A percentile compares a stretch with the other conserved stretches of the same genome.
These are phyloP conservation scores for Durusdinium trenchii DNA, from an alignment of 73 alveolate species.

Conservation along the genomic window DNA sequence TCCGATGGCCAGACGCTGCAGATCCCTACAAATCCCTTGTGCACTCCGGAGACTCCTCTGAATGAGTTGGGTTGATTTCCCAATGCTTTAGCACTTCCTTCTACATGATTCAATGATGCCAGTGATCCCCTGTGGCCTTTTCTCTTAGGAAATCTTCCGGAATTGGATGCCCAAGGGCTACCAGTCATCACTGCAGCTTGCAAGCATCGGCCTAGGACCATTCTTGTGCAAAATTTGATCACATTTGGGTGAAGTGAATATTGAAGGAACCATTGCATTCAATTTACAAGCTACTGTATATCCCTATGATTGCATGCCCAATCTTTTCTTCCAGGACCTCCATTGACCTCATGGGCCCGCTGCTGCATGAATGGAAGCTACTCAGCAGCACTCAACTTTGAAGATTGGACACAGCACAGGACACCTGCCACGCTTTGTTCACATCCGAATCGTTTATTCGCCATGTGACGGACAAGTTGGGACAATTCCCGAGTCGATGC, in stretches of 20 bases:
- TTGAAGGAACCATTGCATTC: not conserved
- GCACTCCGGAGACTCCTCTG: slow-evolving; percentile 19
- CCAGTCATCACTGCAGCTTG: slow-evolving; percentile 29
- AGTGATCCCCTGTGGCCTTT: too few relatives aligned
- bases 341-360: slow-evolving; percentile 62
- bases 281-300: not conserved
- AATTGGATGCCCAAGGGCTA: slow-evolving; percentile 8
- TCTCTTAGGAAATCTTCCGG: not conserved
- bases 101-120: too few relatives aligned
- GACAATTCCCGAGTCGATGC: too few relatives aligned
- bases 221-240: not conserved
- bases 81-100: too few relatives aligned
- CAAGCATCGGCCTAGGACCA: slow-evolving; percentile 38
- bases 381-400: too few relatives aligned
- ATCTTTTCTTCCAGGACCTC: slow-evolving; percentile 33
- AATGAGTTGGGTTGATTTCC: too few relatives aligned
- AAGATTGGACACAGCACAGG: too few relatives aligned
- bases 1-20: slow-evolving; percentile 61
- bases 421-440: too few relatives aligned
- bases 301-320: not conserved
- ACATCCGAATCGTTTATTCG: too few relatives aligned
- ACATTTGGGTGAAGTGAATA: not conserved
- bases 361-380: slow-evolving; percentile 86
- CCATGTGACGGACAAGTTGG: too few relatives aligned
- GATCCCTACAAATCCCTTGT: slow-evolving; percentile 8